Base-by-base conservation (phyloP, 2,329 filamentous ascomycete species). In the Xylariaceae sp. region DNA sequence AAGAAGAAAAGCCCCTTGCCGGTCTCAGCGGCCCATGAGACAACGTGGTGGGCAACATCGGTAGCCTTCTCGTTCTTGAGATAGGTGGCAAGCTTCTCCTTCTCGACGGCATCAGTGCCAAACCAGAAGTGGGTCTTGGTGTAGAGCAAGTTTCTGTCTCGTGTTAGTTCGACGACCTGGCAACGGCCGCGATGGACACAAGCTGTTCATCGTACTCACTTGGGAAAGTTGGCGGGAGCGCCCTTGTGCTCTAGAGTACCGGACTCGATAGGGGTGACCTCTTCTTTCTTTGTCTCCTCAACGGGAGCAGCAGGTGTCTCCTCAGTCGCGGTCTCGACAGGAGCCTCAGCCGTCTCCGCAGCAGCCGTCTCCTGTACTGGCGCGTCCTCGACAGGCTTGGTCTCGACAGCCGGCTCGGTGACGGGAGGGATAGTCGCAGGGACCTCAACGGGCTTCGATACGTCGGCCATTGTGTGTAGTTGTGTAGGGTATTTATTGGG, bases 91-190 rank as follows among this genome's bases (percentile, higher is more conserved):
- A 97, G 81, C 68, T 87, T 80, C 74, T 93, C 87, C 63, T 83
- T 75, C 66, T 91, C 83, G 54, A 95, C 73, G 45, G 88, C 75
- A 50, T 91, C 88, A 45, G 82, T 77, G 63, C 85, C 83, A 75
- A 93, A 90, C 82, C 87, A 92, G 78, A 97, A 97, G 77, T 89
- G 90, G 71, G 91, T 90, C 84, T 97, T 97, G 72, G 86, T 84
- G 77, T 91, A 92, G 65, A 90, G 85, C 67, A 97, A 82, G 72
- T 90, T 89, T 83, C 90, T 95, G 18, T 33, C 4, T 4, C 34
- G 39, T 31, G 22, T 28, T 28, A 28, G 22, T 28, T 28, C 22
- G 22, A 7, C 7, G 22, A 5, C 22, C 4, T 28, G 22, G 22
- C 4, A 28, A 28, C 7, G 22, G 7, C 22, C 22, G 4, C 22